Evolutionary conservation across 2,329 filamentous ascomycete species (phyloP).

Genomic region (Niveomyces coronatus): DNA sequence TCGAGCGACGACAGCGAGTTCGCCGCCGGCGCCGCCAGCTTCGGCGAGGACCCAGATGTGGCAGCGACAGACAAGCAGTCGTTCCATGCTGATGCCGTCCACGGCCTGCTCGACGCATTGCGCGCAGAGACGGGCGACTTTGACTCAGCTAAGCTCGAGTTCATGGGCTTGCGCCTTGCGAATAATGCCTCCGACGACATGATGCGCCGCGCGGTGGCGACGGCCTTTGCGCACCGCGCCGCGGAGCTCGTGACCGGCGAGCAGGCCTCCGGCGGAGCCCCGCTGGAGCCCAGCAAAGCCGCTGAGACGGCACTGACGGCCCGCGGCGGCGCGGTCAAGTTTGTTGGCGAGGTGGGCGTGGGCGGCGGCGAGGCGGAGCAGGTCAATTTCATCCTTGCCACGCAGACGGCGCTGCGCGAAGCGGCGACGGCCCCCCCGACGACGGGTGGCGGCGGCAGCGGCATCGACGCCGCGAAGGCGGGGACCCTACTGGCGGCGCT

Average conservation of each 20-base stretch:
- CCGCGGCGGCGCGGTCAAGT: slow-evolving; percentile 42
- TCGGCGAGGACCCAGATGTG: slow-evolving; percentile 47
- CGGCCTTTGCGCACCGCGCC: slow-evolving; percentile 74
- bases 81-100: slow-evolving; percentile 82
- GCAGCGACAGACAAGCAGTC: slow-evolving; percentile 46
- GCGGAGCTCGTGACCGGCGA: slow-evolving; percentile 52
- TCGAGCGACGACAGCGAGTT: slow-evolving; percentile 58
- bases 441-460: slow-evolving; percentile 28
- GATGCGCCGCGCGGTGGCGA: slow-evolving; percentile 76
- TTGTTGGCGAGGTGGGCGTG: slow-evolving; percentile 49
- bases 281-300: slow-evolving; percentile 51
- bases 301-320: slow-evolving; percentile 50
- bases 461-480: slow-evolving; percentile 37
- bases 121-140: slow-evolving; percentile 68
- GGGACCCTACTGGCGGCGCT: slow-evolving; percentile 64
- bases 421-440: too few relatives aligned
- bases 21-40: too few relatives aligned
- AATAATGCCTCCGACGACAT: slow-evolving; percentile 84
- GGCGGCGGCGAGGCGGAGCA: slow-evolving; percentile 65
- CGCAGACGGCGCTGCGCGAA: slow-evolving; percentile 70
- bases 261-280: slow-evolving; percentile 28
- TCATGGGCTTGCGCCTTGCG: slow-evolving; percentile 84
- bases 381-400: slow-evolving; percentile 69
- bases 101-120: slow-evolving; percentile 78
- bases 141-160: slow-evolving; percentile 73